These are phyloP conservation scores for Phlebopus sp. DNA, from an alignment of 1,284 basidiomycete species.

Conservation along the genomic window DNA sequence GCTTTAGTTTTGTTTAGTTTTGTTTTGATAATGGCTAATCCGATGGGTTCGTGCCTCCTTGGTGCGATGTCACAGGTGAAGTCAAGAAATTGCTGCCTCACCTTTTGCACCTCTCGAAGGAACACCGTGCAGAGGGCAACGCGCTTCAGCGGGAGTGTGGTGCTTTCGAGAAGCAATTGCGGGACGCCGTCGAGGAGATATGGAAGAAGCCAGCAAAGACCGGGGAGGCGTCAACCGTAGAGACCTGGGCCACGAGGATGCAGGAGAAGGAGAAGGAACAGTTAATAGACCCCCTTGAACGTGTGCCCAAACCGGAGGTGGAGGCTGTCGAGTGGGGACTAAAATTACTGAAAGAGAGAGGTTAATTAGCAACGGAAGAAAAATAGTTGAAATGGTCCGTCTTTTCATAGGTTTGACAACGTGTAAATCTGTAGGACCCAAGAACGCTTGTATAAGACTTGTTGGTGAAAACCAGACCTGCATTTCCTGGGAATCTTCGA, in stretches of 20 bases:
- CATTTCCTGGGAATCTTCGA: no score
- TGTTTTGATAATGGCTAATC: background rate
- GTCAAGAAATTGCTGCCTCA: constrained; percentile 62
- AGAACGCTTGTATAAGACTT: no score
- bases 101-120: constrained; percentile 58
- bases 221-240: constrained; percentile 29
- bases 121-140: constrained; percentile 56
- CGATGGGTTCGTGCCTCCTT: background rate
- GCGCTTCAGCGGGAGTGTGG: constrained; percentile 52
- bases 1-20: no score
- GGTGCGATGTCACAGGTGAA: constrained; percentile 46
- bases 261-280: constrained; percentile 53
- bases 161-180: constrained; percentile 51
- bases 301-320: constrained; percentile 56
- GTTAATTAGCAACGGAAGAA: constrained; percentile 3
- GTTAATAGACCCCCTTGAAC: constrained; percentile 52
- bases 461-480: no score
- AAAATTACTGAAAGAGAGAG: constrained; percentile 37
- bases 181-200: constrained; percentile 53
- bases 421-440: no score
- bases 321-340: constrained; percentile 47
- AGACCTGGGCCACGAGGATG: constrained; percentile 62
- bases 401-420: no score
- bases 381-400: background rate
- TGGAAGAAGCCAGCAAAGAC: constrained; percentile 48